phyloP scores from a whole-genome alignment of 768 basidiomycete genomes.

The Tricholoma matsutake region DNA sequence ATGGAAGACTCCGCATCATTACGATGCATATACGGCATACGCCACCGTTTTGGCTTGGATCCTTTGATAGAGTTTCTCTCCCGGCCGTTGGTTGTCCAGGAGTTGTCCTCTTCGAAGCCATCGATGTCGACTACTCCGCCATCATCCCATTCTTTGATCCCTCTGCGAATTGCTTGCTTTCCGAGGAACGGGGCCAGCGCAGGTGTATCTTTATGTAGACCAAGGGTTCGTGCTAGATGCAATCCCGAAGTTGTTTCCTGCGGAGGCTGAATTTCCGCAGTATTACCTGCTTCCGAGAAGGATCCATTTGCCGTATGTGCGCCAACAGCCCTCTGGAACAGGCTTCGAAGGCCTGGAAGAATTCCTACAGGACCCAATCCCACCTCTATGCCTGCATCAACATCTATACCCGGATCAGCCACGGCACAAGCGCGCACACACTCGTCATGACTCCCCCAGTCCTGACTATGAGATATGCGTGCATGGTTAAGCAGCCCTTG shows the following conservation, averaged over 20 bases:
- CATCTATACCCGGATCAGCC: constrained; percentile 36
- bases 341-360: constrained; percentile 43
- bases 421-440: constrained; percentile 51
- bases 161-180: constrained; percentile 37
- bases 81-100: background rate
- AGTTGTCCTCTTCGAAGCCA: constrained; percentile 7
- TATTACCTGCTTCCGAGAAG: background rate
- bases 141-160: constrained; percentile 40
- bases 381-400: constrained; percentile 41
- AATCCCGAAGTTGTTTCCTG: constrained; percentile 7
- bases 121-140: constrained; percentile 36
- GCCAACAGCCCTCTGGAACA: constrained; percentile 50
- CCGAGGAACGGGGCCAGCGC: constrained; percentile 49
- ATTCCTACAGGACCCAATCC: constrained; percentile 38
- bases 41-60: constrained; percentile 26
- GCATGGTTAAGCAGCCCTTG: constrained; percentile 57
- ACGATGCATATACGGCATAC: constrained; percentile 36
- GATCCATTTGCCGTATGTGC: constrained; percentile 6
- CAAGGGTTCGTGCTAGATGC: constrained; percentile 41
- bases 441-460: constrained; percentile 55
- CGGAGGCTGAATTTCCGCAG: background rate
- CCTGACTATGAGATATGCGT: constrained; percentile 44
- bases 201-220: constrained; percentile 47
- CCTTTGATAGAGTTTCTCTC: background rate
- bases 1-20: constrained; percentile 11